Evolutionary conservation across 2,329 filamentous ascomycete species (phyloP).

Genomic region (Botrytis galanthina): DNA sequence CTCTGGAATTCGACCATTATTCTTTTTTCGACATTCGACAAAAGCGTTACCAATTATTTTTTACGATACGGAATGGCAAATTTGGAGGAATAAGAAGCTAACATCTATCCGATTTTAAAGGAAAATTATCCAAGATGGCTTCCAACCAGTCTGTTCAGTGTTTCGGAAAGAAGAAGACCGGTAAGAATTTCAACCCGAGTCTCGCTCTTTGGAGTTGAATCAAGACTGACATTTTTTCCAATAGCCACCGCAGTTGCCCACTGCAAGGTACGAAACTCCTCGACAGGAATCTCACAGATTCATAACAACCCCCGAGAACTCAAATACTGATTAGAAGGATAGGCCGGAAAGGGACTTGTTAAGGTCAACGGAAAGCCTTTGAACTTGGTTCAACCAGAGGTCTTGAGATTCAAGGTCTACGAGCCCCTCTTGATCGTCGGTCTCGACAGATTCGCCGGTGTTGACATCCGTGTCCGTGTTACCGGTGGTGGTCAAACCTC

Average conservation of each 20-base stretch:
- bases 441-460: conserved; percentile 92
- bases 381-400: conserved; percentile 88
- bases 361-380: conserved; percentile 99
- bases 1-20: conserved; percentile 5
- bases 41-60: neutral
- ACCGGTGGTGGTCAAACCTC: conserved; percentile 96
- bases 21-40: neutral
- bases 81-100: conserved; percentile 14
- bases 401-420: conserved; percentile 99
- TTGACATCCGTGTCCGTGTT: conserved; percentile 97
- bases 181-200: conserved; percentile 25
- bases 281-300: neutral
- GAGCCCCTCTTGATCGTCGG: conserved; percentile 97
- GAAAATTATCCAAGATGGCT: conserved; percentile 40
- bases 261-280: conserved; percentile 62
- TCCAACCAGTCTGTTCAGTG: conserved; percentile 86
- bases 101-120: conserved; percentile 13
- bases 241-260: conserved; percentile 70
- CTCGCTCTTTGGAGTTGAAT: conserved; percentile 31
- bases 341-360: conserved; percentile 84
- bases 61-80: neutral
- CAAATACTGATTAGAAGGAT: conserved; percentile 29
- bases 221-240: conserved; percentile 33
- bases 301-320: conserved; percentile 5
- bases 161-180: conserved; percentile 96